phyloP scores from a whole-genome alignment of 495 filamentous ascomycete genomes.

The Penicillium coprophilum region DNA sequence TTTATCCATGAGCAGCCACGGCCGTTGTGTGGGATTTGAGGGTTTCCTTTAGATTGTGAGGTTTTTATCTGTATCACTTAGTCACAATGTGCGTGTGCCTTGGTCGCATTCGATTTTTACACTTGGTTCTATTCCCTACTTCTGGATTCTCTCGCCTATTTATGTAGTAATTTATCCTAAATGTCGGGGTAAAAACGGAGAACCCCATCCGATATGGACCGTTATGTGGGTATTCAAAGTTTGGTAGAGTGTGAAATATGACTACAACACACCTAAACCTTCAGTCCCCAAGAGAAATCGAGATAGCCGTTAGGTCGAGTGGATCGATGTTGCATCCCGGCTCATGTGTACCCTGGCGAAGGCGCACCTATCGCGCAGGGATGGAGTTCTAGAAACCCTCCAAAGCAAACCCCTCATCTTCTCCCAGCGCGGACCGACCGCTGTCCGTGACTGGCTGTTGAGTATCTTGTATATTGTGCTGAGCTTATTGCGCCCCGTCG shows the following conservation, averaged over 20 bases:
- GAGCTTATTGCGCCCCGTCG: conserved; percentile 2
- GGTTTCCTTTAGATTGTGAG: neutral
- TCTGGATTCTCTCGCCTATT: too few species aligned
- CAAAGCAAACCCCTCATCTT: conserved; percentile 17
- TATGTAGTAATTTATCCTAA: neutral
- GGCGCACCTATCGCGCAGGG: conserved; percentile 8
- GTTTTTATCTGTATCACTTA: neutral
- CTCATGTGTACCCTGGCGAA: conserved; percentile 10
- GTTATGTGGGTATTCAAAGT: neutral
- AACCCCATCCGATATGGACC: neutral
- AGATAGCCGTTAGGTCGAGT: neutral
- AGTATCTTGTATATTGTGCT: neutral
- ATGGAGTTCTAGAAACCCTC: conserved; percentile 14
- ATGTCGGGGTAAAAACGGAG: conserved; percentile 8
- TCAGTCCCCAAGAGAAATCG: neutral
- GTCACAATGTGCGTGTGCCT: neutral
- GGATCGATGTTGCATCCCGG: conserved; percentile 12
- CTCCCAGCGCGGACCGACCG: conserved; percentile 14
- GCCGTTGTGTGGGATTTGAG: neutral
- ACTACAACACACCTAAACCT: neutral
- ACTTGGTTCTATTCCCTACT: neutral
- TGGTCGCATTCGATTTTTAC: neutral
- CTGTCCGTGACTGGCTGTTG: conserved; percentile 3
- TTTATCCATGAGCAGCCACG: neutral
- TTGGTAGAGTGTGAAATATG: neutral